A percentile compares a stretch with the other conserved stretches of the same genome.
These are phyloP conservation scores for Closterium sp. DNA, from an alignment of 139 green algal species.

Conservation along the genomic window DNA sequence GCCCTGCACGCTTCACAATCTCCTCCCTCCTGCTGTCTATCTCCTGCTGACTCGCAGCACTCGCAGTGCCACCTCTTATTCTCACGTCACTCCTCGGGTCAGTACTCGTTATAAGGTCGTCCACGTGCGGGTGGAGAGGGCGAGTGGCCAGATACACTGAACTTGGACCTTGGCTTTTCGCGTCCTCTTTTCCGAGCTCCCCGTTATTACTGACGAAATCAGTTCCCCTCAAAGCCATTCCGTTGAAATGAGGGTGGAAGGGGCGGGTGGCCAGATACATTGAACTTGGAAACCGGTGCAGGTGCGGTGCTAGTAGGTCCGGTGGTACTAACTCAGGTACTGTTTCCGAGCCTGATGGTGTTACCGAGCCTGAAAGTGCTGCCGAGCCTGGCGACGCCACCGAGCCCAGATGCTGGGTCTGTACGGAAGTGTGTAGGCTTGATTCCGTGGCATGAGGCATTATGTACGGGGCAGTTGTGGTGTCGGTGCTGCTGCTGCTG, in stretches of 20 bases:
- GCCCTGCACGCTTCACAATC: not conserved
- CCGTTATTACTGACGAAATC: too few species aligned
- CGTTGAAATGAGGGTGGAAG: not conserved
- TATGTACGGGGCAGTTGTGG: not conserved
- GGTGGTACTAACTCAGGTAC: not conserved
- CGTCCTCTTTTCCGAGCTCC: too few species aligned
- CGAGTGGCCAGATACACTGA: not conserved
- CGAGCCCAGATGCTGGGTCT: not conserved
- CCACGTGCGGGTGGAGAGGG: not conserved
- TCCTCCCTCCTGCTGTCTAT: not conserved
- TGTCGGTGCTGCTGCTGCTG: not conserved
- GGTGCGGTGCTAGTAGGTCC: not conserved
- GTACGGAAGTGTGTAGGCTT: not conserved
- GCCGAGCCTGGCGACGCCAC: not conserved
- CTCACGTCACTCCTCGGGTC: too few species aligned
- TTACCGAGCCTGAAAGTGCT: too few species aligned
- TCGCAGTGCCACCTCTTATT: too few species aligned
- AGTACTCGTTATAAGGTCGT: not conserved
- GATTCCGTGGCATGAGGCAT: not conserved
- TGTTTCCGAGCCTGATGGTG: not conserved
- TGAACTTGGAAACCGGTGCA: not conserved
- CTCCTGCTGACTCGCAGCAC: not conserved
- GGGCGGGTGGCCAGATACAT: not conserved
- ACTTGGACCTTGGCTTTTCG: not conserved
- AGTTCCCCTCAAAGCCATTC: not conserved